Evolutionary conservation across 805 yeast species (phyloP), one percentile per base, ranked within the genome.

Genomic region (Wickerhamiella kazuoi): DNA sequence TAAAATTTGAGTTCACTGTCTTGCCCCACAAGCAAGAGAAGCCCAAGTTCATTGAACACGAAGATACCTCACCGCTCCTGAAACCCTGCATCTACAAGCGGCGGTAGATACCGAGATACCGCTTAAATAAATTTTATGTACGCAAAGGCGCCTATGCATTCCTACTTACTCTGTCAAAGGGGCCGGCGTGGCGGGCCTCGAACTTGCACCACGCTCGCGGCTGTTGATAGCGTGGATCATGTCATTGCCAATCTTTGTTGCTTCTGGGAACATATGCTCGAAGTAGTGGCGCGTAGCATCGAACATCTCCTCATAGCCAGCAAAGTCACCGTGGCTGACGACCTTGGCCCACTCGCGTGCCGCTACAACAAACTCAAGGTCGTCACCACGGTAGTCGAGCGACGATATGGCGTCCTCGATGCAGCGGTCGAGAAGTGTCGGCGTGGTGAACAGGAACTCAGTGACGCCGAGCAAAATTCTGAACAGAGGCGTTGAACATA

Each of bases 41-140:
- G 41, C 37, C 30, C 33, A 52, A 53, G 43, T 82, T 83, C 46
- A 68, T 80, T 35, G 94, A 82, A 50, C 83, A 77, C 40, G 76
- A 74, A 40, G 71, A 71, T 46, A 79, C 76, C 45, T 63, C 69
- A 41, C 61, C 79, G 24, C 62, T 87, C 43, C 65, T 90, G 47
- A 90, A 87, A 57, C 98, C 99, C 2, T 90, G 99, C 62, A 81
- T 90, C 44, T 90, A 90, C 60, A 90, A 90, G 57, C 71, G 93
- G 61, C 70, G 95, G 49, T 81, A 55, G 26, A 6, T n/a, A n/a
- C n/a, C n/a, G n/a, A n/a, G n/a, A n/a, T n/a, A n/a, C n/a, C n/a
- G n/a, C n/a, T n/a, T n/a, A n/a, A n/a, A n/a, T n/a, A n/a, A n/a
- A n/a, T n/a, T n/a, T n/a, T n/a, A n/a, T n/a, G n/a, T n/a, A n/a